Evolutionary conservation across 768 basidiomycete genomes (phyloP), one percentile per base, ranked within the genome.

Genomic region (Naematelia aurantialba): DNA sequence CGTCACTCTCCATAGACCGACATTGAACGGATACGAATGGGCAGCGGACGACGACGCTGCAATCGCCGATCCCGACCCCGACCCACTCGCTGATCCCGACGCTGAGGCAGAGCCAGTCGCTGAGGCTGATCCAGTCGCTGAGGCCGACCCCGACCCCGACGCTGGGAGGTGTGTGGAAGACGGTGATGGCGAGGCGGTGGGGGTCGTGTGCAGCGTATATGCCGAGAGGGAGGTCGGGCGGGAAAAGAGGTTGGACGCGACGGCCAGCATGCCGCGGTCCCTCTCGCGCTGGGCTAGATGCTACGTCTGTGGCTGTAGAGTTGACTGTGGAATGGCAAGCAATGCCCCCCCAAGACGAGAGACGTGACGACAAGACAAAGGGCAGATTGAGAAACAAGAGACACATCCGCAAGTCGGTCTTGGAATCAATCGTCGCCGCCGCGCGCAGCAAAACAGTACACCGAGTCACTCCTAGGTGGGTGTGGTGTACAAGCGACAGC

Each of bases 1-100:
- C 61, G 91, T 85, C 0, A 98, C 87, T 69, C 82, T 87, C 96
- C 96, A 98, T 54, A 90, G 78, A 1, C 94, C 94, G 8, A 92
- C 84, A 63, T 79, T 81, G 60, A 89, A 84, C 13, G 87, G 73
- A 50, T 67, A 65, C 4, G 58, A 31, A 30, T 45, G 34, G 13
- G 50, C n/a, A 22, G 21, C 50, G 19, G 50, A 2, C 22, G 46
- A 30, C 8, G 59, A 49, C 2, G 31, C 27, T 5, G 48, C 21
- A 19, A 46, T 50, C 2, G 58, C 46, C 13, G 52, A 56, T n/a
- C n/a, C n/a, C n/a, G n/a, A n/a, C n/a, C n/a, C n/a, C 8, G 64
- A 10, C 5, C 47, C 27, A 11, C n/a, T n/a, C n/a, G n/a, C n/a
- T n/a, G n/a, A n/a, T n/a, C n/a, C n/a, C n/a, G n/a, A n/a, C n/a